Evolutionary conservation across 163 green algal genomes (phyloP).

Genomic region (Chlamydomonas reinhardtii): DNA sequence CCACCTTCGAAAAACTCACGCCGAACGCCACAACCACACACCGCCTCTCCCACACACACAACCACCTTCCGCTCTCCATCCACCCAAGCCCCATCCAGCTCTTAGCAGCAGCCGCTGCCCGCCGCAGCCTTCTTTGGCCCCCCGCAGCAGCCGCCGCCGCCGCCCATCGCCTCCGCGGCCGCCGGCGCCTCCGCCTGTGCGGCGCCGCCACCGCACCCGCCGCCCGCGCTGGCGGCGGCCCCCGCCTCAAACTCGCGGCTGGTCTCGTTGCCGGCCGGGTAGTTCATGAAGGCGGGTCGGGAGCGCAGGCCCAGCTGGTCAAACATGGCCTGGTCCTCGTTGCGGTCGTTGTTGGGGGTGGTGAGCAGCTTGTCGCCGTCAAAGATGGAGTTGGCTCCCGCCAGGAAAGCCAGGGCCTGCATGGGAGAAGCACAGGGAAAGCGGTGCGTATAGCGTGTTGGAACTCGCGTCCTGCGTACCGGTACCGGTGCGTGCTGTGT

Average conservation of each 20-base stretch:
- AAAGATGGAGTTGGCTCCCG: constrained; percentile 98
- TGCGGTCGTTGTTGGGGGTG: constrained; percentile 95
- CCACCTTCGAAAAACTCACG: too few species aligned
- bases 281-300: constrained; percentile 89
- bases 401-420: constrained; percentile 53
- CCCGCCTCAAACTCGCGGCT: constrained; percentile 49
- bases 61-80: too few species aligned
- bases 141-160: constrained; percentile 10
- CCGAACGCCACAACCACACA: too few species aligned
- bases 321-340: constrained; percentile 81
- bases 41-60: too few species aligned
- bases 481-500: too few species aligned
- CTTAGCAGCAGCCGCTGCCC: constrained; percentile 1
- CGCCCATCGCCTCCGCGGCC: background rate
- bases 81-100: too few species aligned
- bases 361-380: constrained; percentile 99
- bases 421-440: too few species aligned
- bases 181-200: too few species aligned
- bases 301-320: constrained; percentile 82
- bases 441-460: background rate
- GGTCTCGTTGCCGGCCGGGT: constrained; percentile 76
- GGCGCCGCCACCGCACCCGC: too few species aligned
- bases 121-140: constrained; percentile 24
- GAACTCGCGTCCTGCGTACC: too few species aligned
- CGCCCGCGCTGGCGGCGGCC: background rate